Evolutionary conservation across 2,329 filamentous ascomycete species (phyloP).

Genomic region (Fusarium sp.): DNA sequence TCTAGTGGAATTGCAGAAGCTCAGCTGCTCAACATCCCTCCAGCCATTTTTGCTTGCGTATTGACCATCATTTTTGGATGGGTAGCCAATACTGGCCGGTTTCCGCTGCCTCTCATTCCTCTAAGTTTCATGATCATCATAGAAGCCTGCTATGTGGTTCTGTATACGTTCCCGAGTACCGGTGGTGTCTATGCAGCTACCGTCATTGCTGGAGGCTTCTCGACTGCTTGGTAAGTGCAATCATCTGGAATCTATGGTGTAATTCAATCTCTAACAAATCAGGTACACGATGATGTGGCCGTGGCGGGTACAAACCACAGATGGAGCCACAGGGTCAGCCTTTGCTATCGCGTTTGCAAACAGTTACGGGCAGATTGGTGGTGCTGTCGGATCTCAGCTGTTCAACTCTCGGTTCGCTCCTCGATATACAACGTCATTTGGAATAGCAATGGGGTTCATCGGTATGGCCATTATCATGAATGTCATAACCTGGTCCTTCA

Average conservation of each 20-base stretch:
- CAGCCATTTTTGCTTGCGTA: not conserved
- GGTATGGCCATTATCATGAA: not conserved
- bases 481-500: not conserved
- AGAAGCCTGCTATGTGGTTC: not conserved
- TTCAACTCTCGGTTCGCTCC: not conserved
- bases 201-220: not conserved
- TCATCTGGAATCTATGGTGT: not conserved
- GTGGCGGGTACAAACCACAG: not conserved
- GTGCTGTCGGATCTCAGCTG: not conserved
- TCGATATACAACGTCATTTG: not conserved
- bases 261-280: not conserved
- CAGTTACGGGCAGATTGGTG: not conserved
- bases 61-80: not conserved
- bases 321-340: not conserved
- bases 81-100: not conserved
- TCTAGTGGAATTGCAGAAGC: not conserved
- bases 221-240: not conserved
- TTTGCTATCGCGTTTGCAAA: not conserved
- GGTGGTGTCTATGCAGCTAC: not conserved
- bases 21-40: not conserved
- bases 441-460: not conserved
- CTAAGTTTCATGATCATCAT: not conserved
- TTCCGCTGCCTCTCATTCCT: not conserved
- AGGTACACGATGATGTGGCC: not conserved
- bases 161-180: not conserved